These are phyloP conservation scores for Rutstroemia sp. DNA, from an alignment of 2,329 filamentous ascomycete species.

Conservation along the genomic window DNA sequence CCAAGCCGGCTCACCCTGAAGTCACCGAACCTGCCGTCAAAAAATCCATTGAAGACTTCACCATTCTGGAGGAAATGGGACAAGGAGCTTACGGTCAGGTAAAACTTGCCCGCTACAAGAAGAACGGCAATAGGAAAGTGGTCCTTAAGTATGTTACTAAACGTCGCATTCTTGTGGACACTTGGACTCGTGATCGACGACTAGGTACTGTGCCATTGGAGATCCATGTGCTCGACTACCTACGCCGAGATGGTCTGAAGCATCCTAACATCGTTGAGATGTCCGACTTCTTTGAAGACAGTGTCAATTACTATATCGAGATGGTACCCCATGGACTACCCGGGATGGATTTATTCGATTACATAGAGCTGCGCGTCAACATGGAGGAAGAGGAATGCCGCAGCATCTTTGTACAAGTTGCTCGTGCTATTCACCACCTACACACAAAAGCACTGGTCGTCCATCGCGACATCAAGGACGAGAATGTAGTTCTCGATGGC, in stretches of 20 bases:
- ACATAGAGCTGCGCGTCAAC: slow-evolving; percentile 90
- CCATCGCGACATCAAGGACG: slow-evolving; percentile 97
- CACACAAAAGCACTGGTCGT: slow-evolving; percentile 88
- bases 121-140: slow-evolving; percentile 67
- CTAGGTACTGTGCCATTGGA: slow-evolving; percentile 93
- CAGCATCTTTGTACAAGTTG: slow-evolving; percentile 93
- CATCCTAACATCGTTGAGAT: slow-evolving; percentile 68
- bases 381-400: slow-evolving; percentile 94
- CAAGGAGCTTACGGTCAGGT: slow-evolving; percentile 97
- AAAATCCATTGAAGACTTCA: slow-evolving; percentile 83
- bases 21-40: slow-evolving; percentile 45
- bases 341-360: slow-evolving; percentile 98
- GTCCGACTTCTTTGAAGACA: slow-evolving; percentile 70
- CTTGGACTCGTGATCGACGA: slow-evolving; percentile 90
- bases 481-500: slow-evolving; percentile 93
- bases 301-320: slow-evolving; percentile 96
- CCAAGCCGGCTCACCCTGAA: slow-evolving; percentile 27
- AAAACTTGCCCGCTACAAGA: slow-evolving; percentile 84
- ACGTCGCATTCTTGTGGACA: slow-evolving; percentile 91
- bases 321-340: slow-evolving; percentile 93
- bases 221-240: slow-evolving; percentile 92
- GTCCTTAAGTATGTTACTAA: slow-evolving; percentile 98
- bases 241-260: slow-evolving; percentile 63
- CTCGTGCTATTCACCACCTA: slow-evolving; percentile 80
- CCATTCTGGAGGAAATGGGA: slow-evolving; percentile 95